phyloP scores from a whole-genome alignment of 2,329 filamentous ascomycete genomes.

The Trichophyton rubrum region DNA sequence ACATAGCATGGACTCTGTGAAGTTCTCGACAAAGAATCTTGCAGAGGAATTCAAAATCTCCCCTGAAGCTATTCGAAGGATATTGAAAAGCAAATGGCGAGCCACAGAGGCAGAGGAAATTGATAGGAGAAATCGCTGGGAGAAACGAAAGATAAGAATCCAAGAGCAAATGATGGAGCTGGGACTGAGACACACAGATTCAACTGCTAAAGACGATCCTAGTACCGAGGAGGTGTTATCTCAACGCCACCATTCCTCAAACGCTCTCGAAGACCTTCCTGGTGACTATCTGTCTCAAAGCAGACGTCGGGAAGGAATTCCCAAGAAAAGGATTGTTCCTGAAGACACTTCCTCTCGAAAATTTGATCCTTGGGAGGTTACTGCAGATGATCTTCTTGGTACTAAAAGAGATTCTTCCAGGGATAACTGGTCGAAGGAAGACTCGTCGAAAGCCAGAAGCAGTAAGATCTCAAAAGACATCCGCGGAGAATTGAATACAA shows the following conservation, averaged over 20 bases:
- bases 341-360: background rate
- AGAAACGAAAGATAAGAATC: slow-evolving; percentile 33
- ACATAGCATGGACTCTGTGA: slow-evolving; percentile 61
- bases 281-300: background rate
- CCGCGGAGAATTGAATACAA: background rate
- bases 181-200: slow-evolving; percentile 37
- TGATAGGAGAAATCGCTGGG: slow-evolving; percentile 33
- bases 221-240: background rate
- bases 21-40: slow-evolving; percentile 62
- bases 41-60: slow-evolving; percentile 74
- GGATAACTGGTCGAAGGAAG: background rate
- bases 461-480: background rate
- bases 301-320: background rate
- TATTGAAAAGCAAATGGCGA: slow-evolving; percentile 50
- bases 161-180: slow-evolving; percentile 36
- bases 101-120: slow-evolving; percentile 29
- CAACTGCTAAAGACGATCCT: background rate
- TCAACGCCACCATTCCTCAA: background rate
- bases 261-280: background rate
- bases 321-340: background rate
- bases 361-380: background rate
- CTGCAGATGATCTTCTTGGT: background rate
- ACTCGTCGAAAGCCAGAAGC: background rate
- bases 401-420: background rate
- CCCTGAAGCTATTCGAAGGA: slow-evolving; percentile 72